Conservation (phyloP, 1,284 basidiomycete species). For the Sporisorium exsertum region DNA sequence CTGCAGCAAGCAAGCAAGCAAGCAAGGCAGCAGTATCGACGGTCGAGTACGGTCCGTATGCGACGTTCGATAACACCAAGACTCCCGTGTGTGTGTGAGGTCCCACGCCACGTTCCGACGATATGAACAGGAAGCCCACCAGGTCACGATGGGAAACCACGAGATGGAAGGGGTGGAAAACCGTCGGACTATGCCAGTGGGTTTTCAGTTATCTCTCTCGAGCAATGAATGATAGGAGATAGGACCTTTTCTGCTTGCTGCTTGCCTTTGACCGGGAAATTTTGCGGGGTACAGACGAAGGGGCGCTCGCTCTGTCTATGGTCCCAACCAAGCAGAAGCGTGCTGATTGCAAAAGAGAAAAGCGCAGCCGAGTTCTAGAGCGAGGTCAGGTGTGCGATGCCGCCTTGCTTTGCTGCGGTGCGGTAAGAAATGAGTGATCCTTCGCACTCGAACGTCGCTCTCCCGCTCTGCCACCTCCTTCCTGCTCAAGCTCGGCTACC, state of each 20-base stretch:
- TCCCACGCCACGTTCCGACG: neutral
- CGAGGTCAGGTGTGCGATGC: neutral
- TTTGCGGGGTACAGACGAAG: slow-evolving; percentile 9
- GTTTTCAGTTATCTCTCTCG: slow-evolving; percentile 11
- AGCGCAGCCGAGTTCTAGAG: neutral
- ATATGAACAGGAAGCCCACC: neutral
- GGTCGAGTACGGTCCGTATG: neutral
- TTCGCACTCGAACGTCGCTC: neutral
- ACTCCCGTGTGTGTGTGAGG: neutral
- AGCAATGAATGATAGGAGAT: slow-evolving; percentile 32
- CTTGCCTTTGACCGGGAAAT: neutral
- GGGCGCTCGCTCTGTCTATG: neutral
- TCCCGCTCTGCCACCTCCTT: neutral
- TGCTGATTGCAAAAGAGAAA: neutral
- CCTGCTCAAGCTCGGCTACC: neutral
- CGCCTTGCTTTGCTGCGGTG: neutral
- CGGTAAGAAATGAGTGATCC: neutral
- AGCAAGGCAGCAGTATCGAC: neutral
- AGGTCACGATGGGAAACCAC: neutral
- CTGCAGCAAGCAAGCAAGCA: too few relatives aligned
- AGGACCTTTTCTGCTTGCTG: slow-evolving; percentile 4
- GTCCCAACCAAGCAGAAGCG: neutral
- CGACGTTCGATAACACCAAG: slow-evolving; percentile 3
- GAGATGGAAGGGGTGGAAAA: neutral
- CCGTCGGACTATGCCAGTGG: neutral